These are phyloP conservation scores for Dioscorea zingiberensis DNA, from an alignment of 106 monocot species.

Conservation along the genomic window DNA sequence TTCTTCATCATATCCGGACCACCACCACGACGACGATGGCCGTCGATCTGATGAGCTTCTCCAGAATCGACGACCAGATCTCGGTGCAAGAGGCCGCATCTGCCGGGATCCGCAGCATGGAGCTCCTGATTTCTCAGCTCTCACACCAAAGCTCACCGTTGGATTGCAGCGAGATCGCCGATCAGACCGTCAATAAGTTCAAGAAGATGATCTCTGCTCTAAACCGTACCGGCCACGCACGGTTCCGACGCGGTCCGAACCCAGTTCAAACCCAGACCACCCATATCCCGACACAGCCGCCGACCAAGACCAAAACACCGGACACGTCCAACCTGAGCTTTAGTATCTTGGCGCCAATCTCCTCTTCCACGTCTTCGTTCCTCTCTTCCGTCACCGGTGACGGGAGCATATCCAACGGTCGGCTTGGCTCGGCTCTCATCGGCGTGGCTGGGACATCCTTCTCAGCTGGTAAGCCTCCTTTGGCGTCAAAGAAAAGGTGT, in stretches of 20 bases:
- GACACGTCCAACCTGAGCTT: slow-evolving; percentile 7
- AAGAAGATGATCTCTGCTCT: slow-evolving; percentile 79
- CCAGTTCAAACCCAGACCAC: not conserved
- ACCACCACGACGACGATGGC: slow-evolving; percentile 50
- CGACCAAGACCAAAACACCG: not conserved
- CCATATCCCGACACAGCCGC: not conserved
- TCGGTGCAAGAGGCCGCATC: slow-evolving; percentile 77
- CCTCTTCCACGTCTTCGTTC: slow-evolving; percentile 72
- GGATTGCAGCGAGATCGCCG: slow-evolving; percentile 80
- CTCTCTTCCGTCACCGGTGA: slow-evolving; percentile 88
- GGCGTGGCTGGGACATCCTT: slow-evolving; percentile 4
- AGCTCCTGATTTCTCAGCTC: slow-evolving; percentile 61
- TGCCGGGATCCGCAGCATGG: slow-evolving; percentile 71
- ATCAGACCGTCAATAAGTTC: slow-evolving; percentile 80
- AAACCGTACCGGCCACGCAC: slow-evolving; percentile 88
- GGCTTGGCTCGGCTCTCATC: slow-evolving; percentile 16
- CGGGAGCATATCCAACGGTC: slow-evolving; percentile 81
- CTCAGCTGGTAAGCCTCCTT: slow-evolving; percentile 43
- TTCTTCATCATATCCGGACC: too few species aligned
- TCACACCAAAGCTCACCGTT: slow-evolving; percentile 21
- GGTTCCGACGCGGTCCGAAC: slow-evolving; percentile 51
- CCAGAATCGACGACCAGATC: slow-evolving; percentile 46
- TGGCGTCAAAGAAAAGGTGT: slow-evolving; percentile 42
- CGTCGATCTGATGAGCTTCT: slow-evolving; percentile 45
- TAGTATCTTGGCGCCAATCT: slow-evolving; percentile 42